A percentile compares a stretch with the other conserved stretches of the same genome.
phyloP scores from a whole-genome alignment of 2,329 filamentous ascomycete species.

The Mollisia scopiformis region DNA sequence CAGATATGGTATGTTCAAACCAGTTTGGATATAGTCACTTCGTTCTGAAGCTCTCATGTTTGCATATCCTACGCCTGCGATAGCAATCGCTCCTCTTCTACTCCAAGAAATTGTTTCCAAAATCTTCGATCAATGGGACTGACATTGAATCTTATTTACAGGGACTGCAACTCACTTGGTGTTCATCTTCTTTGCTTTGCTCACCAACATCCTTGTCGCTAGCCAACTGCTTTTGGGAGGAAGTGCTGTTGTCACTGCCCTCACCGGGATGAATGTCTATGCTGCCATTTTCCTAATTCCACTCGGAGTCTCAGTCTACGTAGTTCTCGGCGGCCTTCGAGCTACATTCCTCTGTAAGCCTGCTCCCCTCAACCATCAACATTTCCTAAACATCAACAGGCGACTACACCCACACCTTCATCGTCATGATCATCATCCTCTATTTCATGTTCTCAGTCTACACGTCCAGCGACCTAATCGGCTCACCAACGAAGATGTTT shows the following conservation, averaged over 20 bases:
- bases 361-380: neutral
- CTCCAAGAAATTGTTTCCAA: neutral
- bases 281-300: constrained; percentile 44
- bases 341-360: constrained; percentile 37
- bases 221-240: neutral
- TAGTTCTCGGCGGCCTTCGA: constrained; percentile 43
- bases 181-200: constrained; percentile 41
- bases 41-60: neutral
- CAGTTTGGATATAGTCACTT: too few species aligned
- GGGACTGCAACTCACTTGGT: constrained; percentile 39
- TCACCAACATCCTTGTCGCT: neutral
- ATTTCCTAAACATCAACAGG: neutral
- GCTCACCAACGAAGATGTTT: neutral
- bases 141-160: neutral
- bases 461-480: neutral
- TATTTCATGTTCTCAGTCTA: neutral
- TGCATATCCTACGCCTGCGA: neutral
- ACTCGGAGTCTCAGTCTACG: constrained; percentile 42
- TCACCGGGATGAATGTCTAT: constrained; percentile 43
- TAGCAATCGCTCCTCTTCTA: too few species aligned
- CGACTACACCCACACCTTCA: neutral
- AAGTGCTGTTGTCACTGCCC: neutral
- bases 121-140: neutral
- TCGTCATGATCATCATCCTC: neutral
- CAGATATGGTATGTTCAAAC: constrained; percentile 37